A percentile compares a stretch with the other conserved stretches of the same genome.
Conservation (phyloP, 2,329 filamentous ascomycete species). For the Neonectria ditissima region DNA sequence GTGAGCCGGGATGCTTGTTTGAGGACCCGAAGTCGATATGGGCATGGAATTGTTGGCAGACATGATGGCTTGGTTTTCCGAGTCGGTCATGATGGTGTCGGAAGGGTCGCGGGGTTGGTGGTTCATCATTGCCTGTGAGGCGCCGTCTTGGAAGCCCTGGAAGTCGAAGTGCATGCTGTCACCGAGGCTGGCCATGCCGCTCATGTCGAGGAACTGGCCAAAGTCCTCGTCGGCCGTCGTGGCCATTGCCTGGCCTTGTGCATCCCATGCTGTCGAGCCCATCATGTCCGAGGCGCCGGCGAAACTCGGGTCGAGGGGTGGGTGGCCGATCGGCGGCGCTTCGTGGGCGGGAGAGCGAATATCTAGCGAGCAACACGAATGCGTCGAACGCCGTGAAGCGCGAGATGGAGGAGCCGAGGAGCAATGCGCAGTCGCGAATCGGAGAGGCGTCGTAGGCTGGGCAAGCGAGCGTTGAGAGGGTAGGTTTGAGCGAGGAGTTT, state of each 20-base stretch:
- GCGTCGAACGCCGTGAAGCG: constrained; percentile 17
- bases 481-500: constrained; percentile 21
- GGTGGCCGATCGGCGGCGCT: constrained; percentile 19
- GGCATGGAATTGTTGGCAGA: constrained; percentile 51
- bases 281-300: constrained; percentile 56
- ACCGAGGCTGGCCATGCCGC: constrained; percentile 63
- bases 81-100: constrained; percentile 53
- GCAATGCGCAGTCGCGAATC: constrained; percentile 19
- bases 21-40: constrained; percentile 60
- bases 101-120: constrained; percentile 45
- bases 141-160: constrained; percentile 61
- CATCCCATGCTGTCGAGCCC: constrained; percentile 66
- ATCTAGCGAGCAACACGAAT: constrained; percentile 24
- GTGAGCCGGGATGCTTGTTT: constrained; percentile 60
- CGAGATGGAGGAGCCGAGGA: constrained; percentile 4
- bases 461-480: constrained; percentile 11
- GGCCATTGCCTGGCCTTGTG: constrained; percentile 67
- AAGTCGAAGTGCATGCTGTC: constrained; percentile 72
- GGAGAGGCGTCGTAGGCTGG: constrained; percentile 22
- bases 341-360: constrained; percentile 30
- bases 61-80: constrained; percentile 48
- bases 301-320: constrained; percentile 25
- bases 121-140: constrained; percentile 49
- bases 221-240: constrained; percentile 69
- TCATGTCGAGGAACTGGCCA: constrained; percentile 73